Evolutionary conservation across 805 yeast genomes (phyloP), one percentile per base, ranked within the genome.

Genomic region (Kluyveromyces lactis): DNA sequence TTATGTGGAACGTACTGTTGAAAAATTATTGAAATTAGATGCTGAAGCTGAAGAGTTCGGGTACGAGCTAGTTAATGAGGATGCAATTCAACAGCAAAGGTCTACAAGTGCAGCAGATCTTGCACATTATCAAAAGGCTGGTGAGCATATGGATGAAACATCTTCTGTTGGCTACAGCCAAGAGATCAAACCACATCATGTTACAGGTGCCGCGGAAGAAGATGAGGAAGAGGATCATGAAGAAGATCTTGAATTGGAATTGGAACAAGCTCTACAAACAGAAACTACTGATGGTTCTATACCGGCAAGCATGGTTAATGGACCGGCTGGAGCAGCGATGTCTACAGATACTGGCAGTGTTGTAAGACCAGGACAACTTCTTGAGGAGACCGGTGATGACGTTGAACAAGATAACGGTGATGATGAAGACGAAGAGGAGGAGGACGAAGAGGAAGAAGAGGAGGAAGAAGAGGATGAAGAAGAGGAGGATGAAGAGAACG

Each of bases 31-130:
- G 23, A 67, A 74, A 45, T 62, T 77, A 33, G 98, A 90, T 56
- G 84, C 75, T 28, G 87, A 81, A 42, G 95, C 97, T 1, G 89
- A 85, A 56, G 86, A 80, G 33, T 73, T 81, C 18, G 73, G 72
- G 27, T 86, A 79, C 53, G 95, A 89, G 53, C 68, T 86, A 39
- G 68, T 86, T 2, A 87, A 80, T 40, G 71, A 72, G 33, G 69
- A 65, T 43, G 64, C 64, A 23, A 49, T 67, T 18, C 30, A 15
- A 30, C 41, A 36, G 43, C 58, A 42, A 38, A 58, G 48, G 48
- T 46, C 53, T 9, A 40, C 43, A 7, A 45, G 67, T 3, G 42
- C 47, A 3, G 40, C 38, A 2, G 41, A 35, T n/a, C 34, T 26
- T 15, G 51, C 39, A 49, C 49, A 36, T 36, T 39, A 40, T 26